phyloP scores from a whole-genome alignment of 306 rosid genomes.

The Acacia melanoxylon region DNA sequence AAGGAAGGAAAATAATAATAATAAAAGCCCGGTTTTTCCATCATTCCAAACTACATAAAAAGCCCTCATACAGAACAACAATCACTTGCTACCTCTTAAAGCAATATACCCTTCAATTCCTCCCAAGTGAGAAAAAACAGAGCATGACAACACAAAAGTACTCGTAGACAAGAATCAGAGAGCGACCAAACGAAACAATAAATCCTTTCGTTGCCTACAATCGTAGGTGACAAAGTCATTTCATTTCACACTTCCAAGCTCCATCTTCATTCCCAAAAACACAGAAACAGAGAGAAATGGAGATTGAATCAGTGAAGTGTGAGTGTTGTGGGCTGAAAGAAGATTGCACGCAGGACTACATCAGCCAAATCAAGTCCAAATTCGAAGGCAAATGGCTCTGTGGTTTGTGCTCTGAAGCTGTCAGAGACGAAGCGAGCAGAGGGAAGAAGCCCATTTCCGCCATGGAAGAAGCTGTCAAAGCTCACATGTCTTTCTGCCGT shows the following conservation, averaged over 20 bases:
- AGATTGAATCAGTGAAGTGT: conserved; percentile 83
- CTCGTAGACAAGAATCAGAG: conserved; percentile 31
- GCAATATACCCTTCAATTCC: conserved; percentile 38
- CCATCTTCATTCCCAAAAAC: background rate
- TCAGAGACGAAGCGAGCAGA: conserved; percentile 76
- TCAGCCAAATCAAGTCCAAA: conserved; percentile 64
- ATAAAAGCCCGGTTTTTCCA: background rate
- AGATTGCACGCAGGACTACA: conserved; percentile 90
- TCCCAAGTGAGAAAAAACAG: conserved; percentile 34
- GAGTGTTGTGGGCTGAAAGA: conserved; percentile 97
- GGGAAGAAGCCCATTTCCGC: conserved; percentile 53
- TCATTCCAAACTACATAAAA: conserved; percentile 35
- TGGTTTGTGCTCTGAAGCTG: conserved; percentile 98
- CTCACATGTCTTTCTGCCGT: conserved; percentile 96
- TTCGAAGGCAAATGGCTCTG: conserved; percentile 95
- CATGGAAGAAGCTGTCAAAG: conserved; percentile 89
- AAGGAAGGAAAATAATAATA: background rate
- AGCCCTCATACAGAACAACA: conserved; percentile 31
- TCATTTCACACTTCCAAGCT: background rate
- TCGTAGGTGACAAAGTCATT: no score
- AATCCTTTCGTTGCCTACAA: background rate
- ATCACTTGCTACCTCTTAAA: conserved; percentile 50
- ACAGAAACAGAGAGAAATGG: conserved; percentile 43
- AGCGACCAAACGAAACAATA: conserved; percentile 38
- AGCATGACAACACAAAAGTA: conserved; percentile 11